Evolutionary conservation across 306 rosid genomes (phyloP), one percentile per base, ranked within the genome.

Genomic region (Cercis canadensis): DNA sequence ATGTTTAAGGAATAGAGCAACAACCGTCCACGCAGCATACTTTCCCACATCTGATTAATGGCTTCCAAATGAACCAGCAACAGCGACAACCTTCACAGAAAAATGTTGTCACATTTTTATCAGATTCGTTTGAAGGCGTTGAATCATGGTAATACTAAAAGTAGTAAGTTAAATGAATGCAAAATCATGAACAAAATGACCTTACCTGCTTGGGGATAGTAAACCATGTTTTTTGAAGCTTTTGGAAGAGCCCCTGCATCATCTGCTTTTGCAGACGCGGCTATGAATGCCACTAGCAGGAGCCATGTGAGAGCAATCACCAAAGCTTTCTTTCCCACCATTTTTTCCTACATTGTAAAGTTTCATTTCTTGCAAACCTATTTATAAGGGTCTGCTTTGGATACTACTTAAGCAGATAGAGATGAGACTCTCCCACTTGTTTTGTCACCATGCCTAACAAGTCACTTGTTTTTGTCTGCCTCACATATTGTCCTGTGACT

Each of bases 51-150:
- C 0, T 19, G 51, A 61, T 61, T 1, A 12, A 39, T 12, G 51
- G 66, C 51, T 61, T 39, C 36, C 17, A 61, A 61, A 61, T 67
- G 68, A 79, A 79, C 52, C 45, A 45, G 57, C 76, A 79, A 36
- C 79, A 74, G 13, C 72, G 33, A 62, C 83, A 73, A 18, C 79
- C 79, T 79, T 73, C 36, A 31, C 62, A 74, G 19, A n/a, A 37
- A 62, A 49, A 62, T 12, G 21, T 13, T 9, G 12, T 56, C 18
- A 9, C 40, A 8, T 29, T 32, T 17, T 16, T 63, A 39, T 49
- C 8, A 64, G 77, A 33, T 57, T 46, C 13, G 5, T 21, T 32
- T 6, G 43, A 37, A 37, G 43, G 43, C 9, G 1, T 6, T 7
- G 47, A 77, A 62, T 62, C 50, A 40, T 32, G 49, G 40, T 43